Base-by-base conservation (phyloP, 2,329 filamentous ascomycete species). In the Fusarium sp. region DNA sequence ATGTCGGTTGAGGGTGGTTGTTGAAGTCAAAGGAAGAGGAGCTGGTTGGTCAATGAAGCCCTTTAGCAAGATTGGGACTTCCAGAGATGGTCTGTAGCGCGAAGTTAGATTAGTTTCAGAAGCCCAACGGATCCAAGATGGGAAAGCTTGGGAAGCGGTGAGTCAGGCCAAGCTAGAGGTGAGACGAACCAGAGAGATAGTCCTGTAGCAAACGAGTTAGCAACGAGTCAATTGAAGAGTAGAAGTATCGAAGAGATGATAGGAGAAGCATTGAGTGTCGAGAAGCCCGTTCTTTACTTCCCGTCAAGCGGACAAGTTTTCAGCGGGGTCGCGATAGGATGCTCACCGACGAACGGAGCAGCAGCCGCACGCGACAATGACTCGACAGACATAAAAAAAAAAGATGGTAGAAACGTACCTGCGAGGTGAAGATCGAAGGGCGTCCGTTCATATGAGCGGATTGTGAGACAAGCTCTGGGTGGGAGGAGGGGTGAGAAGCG, bases 371-470 rank as follows among this genome's bases (percentile, higher is more conserved):
- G 25, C 61, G 61, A 74, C n/a, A 52, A 47, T 18, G 31, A 58
- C 38, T 47, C 56, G 40, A 59, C 22, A 60, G 9, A 36, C 33
- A 58, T 25, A 58, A 13, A 27, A 27, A n/a, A 38, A 27, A 9
- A 31, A 31, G 29, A 25, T 10, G 14, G 29, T 58, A 47, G 63
- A 69, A 63, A 70, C 77, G 73, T 92, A 94, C 93, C 91, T 95
- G 93, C 86, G 93, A 95, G 87, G 93, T 95, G 88, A 95, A 95
- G 85, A 92, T 90, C 85, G 93, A 94, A 86, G 90, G 89, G 90
- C 92, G 92, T 88, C 92, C 92, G 92, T 92, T 93, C 93, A 95
- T 95, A 93, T 92, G 92, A 89, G 91, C 92, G 88, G 88, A 85
- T 88, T 84, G 71, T 74, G 79, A 80, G 68, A 77, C 77, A 77